A percentile compares a stretch with the other conserved stretches of the same genome.
These are phyloP conservation scores for Wallacemonas sp. DNA, from an alignment of 208 protist species.

Conservation along the genomic window DNA sequence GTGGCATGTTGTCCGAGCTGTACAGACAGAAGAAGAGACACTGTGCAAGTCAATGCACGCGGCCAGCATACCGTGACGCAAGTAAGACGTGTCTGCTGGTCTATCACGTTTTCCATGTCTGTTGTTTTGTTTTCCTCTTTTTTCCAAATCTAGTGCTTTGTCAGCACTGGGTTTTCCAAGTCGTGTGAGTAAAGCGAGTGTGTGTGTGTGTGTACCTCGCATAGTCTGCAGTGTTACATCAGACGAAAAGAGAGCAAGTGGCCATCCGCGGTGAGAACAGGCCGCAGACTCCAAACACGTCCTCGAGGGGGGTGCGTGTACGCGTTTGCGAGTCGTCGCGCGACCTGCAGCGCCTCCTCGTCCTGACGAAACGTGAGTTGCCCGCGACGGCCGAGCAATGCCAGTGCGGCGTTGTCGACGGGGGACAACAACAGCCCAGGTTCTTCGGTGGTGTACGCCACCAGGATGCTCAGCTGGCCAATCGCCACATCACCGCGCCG, in stretches of 20 bases:
- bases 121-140: too few species aligned
- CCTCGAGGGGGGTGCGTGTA: neutral
- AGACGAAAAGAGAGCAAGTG: conserved; percentile 1
- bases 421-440: conserved; percentile 12
- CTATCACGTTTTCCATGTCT: too few species aligned
- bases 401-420: conserved; percentile 47
- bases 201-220: too few species aligned
- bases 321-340: conserved; percentile 38
- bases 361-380: conserved; percentile 49
- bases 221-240: too few species aligned
- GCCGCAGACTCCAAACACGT: neutral
- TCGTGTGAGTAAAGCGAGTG: too few species aligned
- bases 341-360: conserved; percentile 55
- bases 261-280: neutral
- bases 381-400: conserved; percentile 32
- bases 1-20: too few species aligned
- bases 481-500: conserved; percentile 56
- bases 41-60: too few species aligned
- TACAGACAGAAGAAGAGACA: too few species aligned
- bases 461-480: conserved; percentile 48
- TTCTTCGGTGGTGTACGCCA: conserved; percentile 29
- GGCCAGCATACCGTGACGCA: too few species aligned
- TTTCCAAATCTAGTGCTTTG: too few species aligned
- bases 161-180: too few species aligned
- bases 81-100: too few species aligned